Evolutionary conservation across 75 land plant genomes (phyloP), one percentile per base, ranked within the genome.

Genomic region (Sequoia sempervirens): DNA sequence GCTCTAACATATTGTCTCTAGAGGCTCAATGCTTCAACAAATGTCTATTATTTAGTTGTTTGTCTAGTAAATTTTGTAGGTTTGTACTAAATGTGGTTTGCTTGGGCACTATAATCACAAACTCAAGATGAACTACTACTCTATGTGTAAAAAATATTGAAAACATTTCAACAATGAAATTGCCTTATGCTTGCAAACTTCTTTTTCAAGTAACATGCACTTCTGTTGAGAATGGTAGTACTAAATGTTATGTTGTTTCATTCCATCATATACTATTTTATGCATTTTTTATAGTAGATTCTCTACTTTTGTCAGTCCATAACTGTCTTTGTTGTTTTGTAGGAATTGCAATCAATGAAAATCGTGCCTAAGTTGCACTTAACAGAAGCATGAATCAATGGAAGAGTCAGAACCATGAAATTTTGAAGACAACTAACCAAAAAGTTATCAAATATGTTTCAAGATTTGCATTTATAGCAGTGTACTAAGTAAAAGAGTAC

Each of bases 171-270:
- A 91, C 91, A 0, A 93, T 97, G 99, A 96, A 96, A 83, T 88
- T 97, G 20, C 99, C 99, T 37, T 97, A 97, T 85, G 99, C 99
- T 78, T 97, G 99, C 95, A 97, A 97, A 82, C 98, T 97, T 78
- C 85, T 97, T 23, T 90, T 97, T 68, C 99, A 97, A 96, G 99
- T 95, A 73, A 23, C 69, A 54, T 83, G 74, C 28, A 52, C 32
- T 52, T 56, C 40, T 36, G 8, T 18, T 6, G 13, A 38, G 13
- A 23, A 12, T 66, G 66, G 3, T 6, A 50, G 9, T 73, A 15
- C 7, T 17, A 73, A 52, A 52, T 80, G 11, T 28, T 37, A 23
- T 47, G 28, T n/a, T 40, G 82, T 12, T 43, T 53, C 15, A 41
- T 37, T 82, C 37, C 75, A 76, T 56, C 41, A 40, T 75, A 50